Evolutionary conservation across 1,284 basidiomycete genomes (phyloP).

Genomic region (Tremellales sp.): DNA sequence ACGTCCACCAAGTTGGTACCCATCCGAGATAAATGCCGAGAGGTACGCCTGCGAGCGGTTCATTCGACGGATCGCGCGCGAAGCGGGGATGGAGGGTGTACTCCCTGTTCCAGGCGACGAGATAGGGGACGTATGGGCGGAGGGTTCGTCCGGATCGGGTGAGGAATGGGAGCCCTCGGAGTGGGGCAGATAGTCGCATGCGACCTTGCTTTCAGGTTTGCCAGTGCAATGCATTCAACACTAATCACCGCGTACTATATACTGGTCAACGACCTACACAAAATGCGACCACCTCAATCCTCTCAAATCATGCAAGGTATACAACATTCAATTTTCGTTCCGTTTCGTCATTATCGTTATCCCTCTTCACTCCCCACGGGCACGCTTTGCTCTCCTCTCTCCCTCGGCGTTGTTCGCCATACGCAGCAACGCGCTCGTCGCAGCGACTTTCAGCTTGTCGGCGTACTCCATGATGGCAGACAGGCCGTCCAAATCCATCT

Average conservation of each 20-base stretch:
- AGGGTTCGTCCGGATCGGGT: conserved; percentile 12
- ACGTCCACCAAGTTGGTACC: conserved; percentile 32
- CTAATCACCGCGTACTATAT: no score
- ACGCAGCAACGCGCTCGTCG: conserved; percentile 1
- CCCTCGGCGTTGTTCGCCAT: background rate
- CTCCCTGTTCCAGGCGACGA: conserved; percentile 20
- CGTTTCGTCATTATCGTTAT: no score
- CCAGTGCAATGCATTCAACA: no score
- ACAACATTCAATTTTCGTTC: no score
- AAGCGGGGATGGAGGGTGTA: conserved; percentile 28
- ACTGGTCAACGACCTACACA: no score
- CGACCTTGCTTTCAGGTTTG: no score
- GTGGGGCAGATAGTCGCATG: conserved; percentile 38
- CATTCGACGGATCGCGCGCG: conserved; percentile 29
- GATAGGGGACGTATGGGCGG: conserved; percentile 16
- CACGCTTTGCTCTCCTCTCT: background rate
- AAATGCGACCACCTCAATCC: no score
- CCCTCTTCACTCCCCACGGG: no score
- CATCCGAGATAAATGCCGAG: conserved; percentile 28
- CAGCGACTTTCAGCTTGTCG: conserved; percentile 27
- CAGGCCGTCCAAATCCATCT: conserved; percentile 31
- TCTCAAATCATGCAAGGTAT: no score
- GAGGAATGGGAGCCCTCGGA: conserved; percentile 38
- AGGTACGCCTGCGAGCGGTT: conserved; percentile 34
- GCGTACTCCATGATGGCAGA: conserved; percentile 22